phyloP scores from a whole-genome alignment of 345 rosid genomes.

The Hirschfeldia incana region DNA sequence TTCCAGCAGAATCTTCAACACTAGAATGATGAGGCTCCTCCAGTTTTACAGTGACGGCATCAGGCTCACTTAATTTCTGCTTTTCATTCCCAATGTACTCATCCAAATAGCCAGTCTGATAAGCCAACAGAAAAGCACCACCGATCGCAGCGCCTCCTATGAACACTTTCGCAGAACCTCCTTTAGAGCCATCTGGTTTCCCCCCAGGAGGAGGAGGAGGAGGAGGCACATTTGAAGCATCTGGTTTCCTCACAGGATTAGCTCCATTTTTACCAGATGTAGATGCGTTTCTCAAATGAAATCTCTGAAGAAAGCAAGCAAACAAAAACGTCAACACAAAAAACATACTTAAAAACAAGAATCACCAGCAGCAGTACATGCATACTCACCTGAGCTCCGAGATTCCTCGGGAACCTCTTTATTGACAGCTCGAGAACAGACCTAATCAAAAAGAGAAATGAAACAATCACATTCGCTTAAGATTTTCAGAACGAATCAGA shows the following conservation, averaged over 20 bases:
- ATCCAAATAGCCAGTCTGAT: slow-evolving; percentile 65
- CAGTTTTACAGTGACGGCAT: not conserved
- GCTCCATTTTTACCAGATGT: slow-evolving; percentile 50
- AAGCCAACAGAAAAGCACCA: slow-evolving; percentile 53
- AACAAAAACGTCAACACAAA: not conserved
- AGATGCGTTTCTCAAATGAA: slow-evolving; percentile 52
- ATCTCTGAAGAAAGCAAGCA: slow-evolving; percentile 12
- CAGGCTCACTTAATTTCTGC: slow-evolving; percentile 32
- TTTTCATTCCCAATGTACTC: slow-evolving; percentile 43
- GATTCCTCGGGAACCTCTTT: slow-evolving; percentile 30
- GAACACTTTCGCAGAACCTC: slow-evolving; percentile 44
- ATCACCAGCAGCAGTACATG: not conserved
- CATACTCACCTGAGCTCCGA: slow-evolving; percentile 41
- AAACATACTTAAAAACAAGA: not conserved
- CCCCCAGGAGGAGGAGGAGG: slow-evolving; percentile 8
- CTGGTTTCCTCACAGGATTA: slow-evolving; percentile 46
- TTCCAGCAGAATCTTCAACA: slow-evolving; percentile 41
- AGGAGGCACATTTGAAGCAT: slow-evolving; percentile 1
- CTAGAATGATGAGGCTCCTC: not conserved
- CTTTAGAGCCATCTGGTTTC: slow-evolving; percentile 48
- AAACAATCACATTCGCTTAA: not conserved
- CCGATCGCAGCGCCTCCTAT: slow-evolving; percentile 41
- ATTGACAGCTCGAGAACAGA: slow-evolving; percentile 54
- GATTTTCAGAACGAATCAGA: not conserved
- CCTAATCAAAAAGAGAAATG: slow-evolving; percentile 37